phyloP scores from a whole-genome alignment of 352 stramenopile genomes.

The Globisporangium canariense region DNA sequence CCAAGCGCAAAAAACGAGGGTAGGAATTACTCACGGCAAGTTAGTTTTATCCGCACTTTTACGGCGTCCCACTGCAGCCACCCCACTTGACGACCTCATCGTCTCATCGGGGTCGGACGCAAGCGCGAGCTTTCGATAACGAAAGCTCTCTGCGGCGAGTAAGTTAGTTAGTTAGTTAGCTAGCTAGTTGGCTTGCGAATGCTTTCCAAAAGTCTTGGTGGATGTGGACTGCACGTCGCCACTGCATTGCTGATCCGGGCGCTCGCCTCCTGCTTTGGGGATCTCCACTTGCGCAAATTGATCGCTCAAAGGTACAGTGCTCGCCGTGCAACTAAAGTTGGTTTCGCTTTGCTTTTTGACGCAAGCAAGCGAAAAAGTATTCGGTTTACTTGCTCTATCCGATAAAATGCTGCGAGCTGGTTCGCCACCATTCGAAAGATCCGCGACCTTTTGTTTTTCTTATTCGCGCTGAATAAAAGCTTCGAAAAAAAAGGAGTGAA shows the following conservation, averaged over 20 bases:
- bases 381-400: not conserved
- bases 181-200: too few species aligned
- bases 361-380: not conserved
- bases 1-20: not conserved
- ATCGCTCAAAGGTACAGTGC: too few species aligned
- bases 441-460: too few species aligned
- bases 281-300: not conserved
- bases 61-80: not conserved
- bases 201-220: not conserved
- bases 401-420: not conserved
- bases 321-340: too few species aligned
- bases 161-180: not conserved
- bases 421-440: not conserved
- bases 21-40: conserved; percentile 4
- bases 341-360: too few species aligned
- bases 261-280: not conserved
- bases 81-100: not conserved
- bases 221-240: not conserved
- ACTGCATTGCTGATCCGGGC: not conserved
- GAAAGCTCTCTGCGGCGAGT: not conserved
- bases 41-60: conserved; percentile 3
- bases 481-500: too few species aligned
- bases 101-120: not conserved
- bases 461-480: too few species aligned
- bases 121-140: not conserved